Base-by-base conservation (phyloP, 192 early-diverging fungal genomes). In the Mortierella antarctica region DNA sequence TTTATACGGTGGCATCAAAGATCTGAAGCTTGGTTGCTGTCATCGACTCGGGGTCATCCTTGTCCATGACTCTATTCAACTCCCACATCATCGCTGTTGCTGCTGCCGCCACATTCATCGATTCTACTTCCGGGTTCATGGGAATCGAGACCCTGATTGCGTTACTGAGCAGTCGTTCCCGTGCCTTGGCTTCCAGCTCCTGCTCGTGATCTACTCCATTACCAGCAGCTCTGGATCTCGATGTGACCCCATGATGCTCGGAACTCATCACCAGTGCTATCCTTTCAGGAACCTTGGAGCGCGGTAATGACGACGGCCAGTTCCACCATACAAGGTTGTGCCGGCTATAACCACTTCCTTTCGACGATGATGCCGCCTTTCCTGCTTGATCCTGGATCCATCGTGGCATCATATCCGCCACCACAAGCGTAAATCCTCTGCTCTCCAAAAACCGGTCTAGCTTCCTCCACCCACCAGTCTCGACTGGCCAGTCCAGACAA, bases 361-460 rank as follows among this genome's bases (percentile, higher is more conserved):
- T 57, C 40, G 44, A 23, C 17, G 57, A 51, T 62, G 40, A 45
- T 31, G 46, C 23, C 9, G 18, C 10, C 13, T 8, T 41, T 31
- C 8, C 8, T 4, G 48, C 7, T 40, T 70, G 39, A 8, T 53
- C 15, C 17, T 45, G 44, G 11, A 68, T 59, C 58, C 47, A 57
- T 13, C n/a, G 6, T 5, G 83, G 86, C 4, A 85, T 50, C 82
- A 85, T 85, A 82, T 88, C 86, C 12, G 86, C 86, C 4, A 88
- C 65, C 15, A 86, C 21, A 1, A 83, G 83, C 18, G 82, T 74
- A 31, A 88, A 62, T 11, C 58, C 70, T 13, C 67, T 56, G 0
- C 12, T 15, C 23, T 70, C 56, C 51, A 86, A 15, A 45, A 76
- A 82, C 2, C 9, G 8, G 1, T 56, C 52, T 48, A 84, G 31